Evolutionary conservation across 768 basidiomycete species (phyloP).

Genomic region (Imleria badia): DNA sequence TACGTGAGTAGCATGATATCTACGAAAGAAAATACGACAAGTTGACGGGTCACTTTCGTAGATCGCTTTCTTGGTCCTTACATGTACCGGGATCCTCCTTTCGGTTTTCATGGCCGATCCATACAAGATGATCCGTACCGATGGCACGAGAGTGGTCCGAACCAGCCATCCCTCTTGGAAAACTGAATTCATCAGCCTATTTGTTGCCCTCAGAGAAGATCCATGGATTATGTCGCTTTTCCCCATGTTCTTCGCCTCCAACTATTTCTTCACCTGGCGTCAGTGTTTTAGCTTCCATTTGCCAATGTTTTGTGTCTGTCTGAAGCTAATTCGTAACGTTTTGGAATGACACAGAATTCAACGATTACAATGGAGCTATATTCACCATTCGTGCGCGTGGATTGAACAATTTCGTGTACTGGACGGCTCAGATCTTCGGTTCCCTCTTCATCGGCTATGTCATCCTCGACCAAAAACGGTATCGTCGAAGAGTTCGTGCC

Average conservation of each 20-base stretch:
- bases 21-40: background rate
- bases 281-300: slow-evolving; percentile 23
- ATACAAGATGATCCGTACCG: slow-evolving; percentile 68
- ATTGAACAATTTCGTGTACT: slow-evolving; percentile 78
- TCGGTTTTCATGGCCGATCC: slow-evolving; percentile 72
- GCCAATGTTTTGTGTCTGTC: background rate
- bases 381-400: slow-evolving; percentile 82
- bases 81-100: slow-evolving; percentile 61
- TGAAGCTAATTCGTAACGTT: background rate
- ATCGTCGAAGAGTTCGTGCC: slow-evolving; percentile 67
- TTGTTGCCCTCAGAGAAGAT: slow-evolving; percentile 64
- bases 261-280: slow-evolving; percentile 89
- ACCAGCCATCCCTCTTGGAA: slow-evolving; percentile 74
- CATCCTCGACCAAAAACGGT: slow-evolving; percentile 57
- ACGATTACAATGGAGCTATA: slow-evolving; percentile 72
- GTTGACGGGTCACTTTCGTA: slow-evolving; percentile 28
- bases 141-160: slow-evolving; percentile 63
- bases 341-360: slow-evolving; percentile 57
- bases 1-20: slow-evolving; percentile 61
- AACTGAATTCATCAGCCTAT: slow-evolving; percentile 67
- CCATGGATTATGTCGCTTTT: slow-evolving; percentile 74
- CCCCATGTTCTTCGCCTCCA: slow-evolving; percentile 83
- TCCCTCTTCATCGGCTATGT: slow-evolving; percentile 65
- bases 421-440: slow-evolving; percentile 75
- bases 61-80: slow-evolving; percentile 76